Base-by-base conservation (phyloP, 2,329 filamentous ascomycete species). In the Pseudopyricularia cyperi region DNA sequence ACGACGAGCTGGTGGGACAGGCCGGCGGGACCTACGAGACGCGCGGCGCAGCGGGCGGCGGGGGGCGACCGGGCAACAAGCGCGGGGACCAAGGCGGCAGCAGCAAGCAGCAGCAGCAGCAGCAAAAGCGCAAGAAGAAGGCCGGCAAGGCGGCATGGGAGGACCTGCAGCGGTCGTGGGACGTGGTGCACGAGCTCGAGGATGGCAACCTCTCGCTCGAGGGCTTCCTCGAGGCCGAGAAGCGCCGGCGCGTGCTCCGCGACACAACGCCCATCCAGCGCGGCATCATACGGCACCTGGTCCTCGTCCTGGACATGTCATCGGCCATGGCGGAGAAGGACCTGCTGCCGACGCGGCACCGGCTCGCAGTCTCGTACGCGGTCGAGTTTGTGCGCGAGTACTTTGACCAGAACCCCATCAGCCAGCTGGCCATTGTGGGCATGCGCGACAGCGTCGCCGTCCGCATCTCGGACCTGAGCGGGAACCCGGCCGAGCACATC, bases 391-490 rank as follows among this genome's bases (percentile, higher is more conserved):
- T 97, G 48, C 79, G 83, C 54, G 91, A 96, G 66, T 98, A 89
- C 69, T 98, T 97, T 64, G 93, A 97, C 68, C 93, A 98, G 68
- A 98, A 98, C 62, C 93, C 93, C 11, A 97, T 98, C 58, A 95
- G 89, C 9, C 93, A 98, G 68, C 79, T 98, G 53, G 90, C 87
- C 24, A 85, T 98, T 30, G 74, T 98, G 37, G 91, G 87, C 50
- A 95, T 97, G 87, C 81, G 87, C 55, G 93, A 97, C 65, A 93
- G 93, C 15, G 74, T 97, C 15, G 90, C 90, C 2, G 74, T 94
- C 24, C 76, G 87, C 37, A 79, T 98, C 56, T 93, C 86, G 63
- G 88, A 95, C 62, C 83, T 97, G 73, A 85, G 86, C 52, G 93
- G 93, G 9, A 96, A 96, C 63, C 89, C 91, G 3, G 83, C 83